Conservation (phyloP, 768 basidiomycete genomes). For the Lentinula edodes region DNA sequence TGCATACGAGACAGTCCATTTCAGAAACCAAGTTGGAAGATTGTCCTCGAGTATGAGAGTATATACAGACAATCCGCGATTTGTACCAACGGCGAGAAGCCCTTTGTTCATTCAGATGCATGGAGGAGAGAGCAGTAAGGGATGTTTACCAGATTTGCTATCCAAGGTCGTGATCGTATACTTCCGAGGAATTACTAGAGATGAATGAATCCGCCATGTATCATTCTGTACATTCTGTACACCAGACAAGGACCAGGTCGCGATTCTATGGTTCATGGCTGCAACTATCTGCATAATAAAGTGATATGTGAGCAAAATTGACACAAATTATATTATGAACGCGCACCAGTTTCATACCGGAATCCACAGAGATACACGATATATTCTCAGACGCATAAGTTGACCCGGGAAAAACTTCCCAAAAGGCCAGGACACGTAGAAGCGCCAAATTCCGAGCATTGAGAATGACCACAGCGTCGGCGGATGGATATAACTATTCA, state of each 20-base stretch:
- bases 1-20: constrained; percentile 65
- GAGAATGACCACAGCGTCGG: constrained; percentile 63
- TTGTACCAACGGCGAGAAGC: constrained; percentile 65
- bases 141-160: constrained; percentile 61
- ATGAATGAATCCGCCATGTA: constrained; percentile 79
- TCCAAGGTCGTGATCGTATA: constrained; percentile 58
- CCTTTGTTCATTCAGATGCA: constrained; percentile 43
- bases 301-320: constrained; percentile 8
- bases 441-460: constrained; percentile 64
- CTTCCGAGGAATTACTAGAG: constrained; percentile 56
- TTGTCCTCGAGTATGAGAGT: constrained; percentile 77
- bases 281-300: constrained; percentile 57
- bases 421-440: constrained; percentile 68
- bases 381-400: constrained; percentile 39
- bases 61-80: constrained; percentile 60
- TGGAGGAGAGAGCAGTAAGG: not conserved
- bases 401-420: constrained; percentile 72
- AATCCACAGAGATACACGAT: constrained; percentile 64
- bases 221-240: constrained; percentile 38
- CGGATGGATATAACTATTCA: constrained; percentile 64
- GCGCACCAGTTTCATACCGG: constrained; percentile 77
- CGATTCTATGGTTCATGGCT: constrained; percentile 60
- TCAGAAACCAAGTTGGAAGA: constrained; percentile 76
- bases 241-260: constrained; percentile 75
- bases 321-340: not conserved